Percentiles rank a stretch among this genome's conserved stretches.
These are phyloP conservation scores for Sechiopsis laciniata DNA, from an alignment of 306 rosid genomes.

Conservation along the genomic window DNA sequence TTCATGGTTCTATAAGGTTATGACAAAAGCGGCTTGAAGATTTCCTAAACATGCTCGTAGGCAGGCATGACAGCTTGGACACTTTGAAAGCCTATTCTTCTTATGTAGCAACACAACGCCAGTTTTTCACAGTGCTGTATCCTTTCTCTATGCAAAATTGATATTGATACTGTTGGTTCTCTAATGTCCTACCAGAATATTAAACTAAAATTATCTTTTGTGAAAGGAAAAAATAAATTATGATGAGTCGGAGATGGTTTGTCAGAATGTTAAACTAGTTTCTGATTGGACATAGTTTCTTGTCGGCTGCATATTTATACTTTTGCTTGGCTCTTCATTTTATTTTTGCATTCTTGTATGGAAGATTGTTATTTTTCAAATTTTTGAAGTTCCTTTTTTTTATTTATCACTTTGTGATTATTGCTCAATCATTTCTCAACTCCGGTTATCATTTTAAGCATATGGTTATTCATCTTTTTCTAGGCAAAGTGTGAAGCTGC, in stretches of 20 bases:
- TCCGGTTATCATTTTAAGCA: conserved; percentile 10
- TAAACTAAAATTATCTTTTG: background rate
- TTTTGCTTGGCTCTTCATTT: background rate
- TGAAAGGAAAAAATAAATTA: background rate
- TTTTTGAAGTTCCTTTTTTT: background rate
- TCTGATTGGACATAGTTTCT: background rate
- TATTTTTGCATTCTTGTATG: background rate
- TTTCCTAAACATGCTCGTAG: background rate
- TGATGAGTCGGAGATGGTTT: conserved; percentile 1
- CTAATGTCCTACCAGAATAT: background rate
- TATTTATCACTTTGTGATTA: background rate
- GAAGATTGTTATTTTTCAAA: background rate
- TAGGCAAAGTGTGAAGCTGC: conserved; percentile 86
- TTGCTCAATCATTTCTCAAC: background rate
- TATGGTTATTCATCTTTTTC: conserved; percentile 19
- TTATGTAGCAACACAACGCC: background rate
- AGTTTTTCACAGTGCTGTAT: background rate
- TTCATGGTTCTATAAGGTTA: conserved; percentile 1
- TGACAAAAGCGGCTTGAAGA: background rate
- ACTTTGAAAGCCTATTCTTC: background rate
- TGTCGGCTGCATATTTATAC: conserved; percentile 1
- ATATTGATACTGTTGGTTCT: background rate
- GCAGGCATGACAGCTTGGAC: background rate
- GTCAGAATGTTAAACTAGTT: background rate
- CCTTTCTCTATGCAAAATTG: background rate